Percentiles rank a stretch among this genome's conserved stretches.
Conservation (phyloP, 495 filamentous ascomycete genomes). For the Podospora comata region DNA sequence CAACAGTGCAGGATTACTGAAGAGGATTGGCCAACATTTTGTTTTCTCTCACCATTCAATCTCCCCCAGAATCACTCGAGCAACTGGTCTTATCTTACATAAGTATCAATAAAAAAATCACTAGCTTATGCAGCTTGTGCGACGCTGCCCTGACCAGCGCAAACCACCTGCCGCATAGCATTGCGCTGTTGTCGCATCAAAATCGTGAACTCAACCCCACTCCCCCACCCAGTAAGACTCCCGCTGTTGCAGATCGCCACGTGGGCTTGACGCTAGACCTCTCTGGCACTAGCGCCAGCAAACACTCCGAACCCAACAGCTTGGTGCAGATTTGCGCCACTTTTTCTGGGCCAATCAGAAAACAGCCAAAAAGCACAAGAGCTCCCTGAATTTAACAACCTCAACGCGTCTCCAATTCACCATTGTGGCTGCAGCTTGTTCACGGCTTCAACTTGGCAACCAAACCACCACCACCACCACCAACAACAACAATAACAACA, state of each 20-base stretch:
- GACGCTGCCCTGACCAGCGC: not conserved
- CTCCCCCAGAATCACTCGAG: not conserved
- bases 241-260: not conserved
- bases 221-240: conserved; percentile 3
- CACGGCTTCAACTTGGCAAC: not conserved
- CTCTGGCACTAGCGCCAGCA: not conserved
- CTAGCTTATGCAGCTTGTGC: not conserved
- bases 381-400: not conserved
- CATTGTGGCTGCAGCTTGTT: not conserved
- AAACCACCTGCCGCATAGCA: not conserved
- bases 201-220: not conserved
- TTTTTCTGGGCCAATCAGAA: not conserved
- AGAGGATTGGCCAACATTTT: not conserved
- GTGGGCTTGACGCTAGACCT: not conserved
- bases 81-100: not conserved
- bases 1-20: too few relatives aligned
- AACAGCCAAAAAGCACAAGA: not conserved
- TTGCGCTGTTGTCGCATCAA: not conserved
- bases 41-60: not conserved
- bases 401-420: not conserved
- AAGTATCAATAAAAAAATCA: not conserved
- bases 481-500: not conserved
- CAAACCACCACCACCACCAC: not conserved
- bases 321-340: not conserved
- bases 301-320: conserved; percentile 1